phyloP scores from a whole-genome alignment of 805 yeast species.

The Zygoascus bituminiphila region DNA sequence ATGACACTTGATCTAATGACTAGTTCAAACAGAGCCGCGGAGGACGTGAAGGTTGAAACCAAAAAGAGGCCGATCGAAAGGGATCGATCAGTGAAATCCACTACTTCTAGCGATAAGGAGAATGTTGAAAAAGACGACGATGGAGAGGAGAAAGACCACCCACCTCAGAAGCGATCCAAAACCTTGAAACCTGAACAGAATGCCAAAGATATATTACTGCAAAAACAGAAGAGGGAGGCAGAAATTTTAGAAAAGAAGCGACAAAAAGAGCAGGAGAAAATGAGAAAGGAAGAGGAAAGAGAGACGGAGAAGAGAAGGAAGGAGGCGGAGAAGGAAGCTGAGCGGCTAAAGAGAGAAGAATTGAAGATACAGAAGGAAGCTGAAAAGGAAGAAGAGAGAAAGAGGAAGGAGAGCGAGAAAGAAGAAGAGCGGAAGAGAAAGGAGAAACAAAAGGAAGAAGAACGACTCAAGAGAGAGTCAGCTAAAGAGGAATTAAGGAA shows the following conservation, averaged over 20 bases:
- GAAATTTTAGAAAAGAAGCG: not conserved
- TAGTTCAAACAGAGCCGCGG: not conserved
- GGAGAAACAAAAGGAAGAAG: slow-evolving; percentile 15
- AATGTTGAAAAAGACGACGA: not conserved
- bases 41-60: not conserved
- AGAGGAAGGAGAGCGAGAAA: slow-evolving; percentile 3
- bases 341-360: slow-evolving; percentile 2
- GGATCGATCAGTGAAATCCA: not conserved
- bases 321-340: slow-evolving; percentile 1
- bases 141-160: slow-evolving; percentile 1
- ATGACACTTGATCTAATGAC: not conserved
- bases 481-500: slow-evolving; percentile 17
- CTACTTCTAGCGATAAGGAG: not conserved
- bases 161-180: not conserved
- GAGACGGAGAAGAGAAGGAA: not conserved
- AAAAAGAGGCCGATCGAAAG: not conserved
- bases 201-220: not conserved
- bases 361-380: slow-evolving; percentile 2
- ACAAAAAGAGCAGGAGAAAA: not conserved
- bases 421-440: slow-evolving; percentile 19
- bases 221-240: not conserved
- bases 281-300: not conserved
- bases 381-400: slow-evolving; percentile 5
- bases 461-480: slow-evolving; percentile 18
- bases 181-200: not conserved